Percentiles rank a stretch among this genome's conserved stretches.
Evolutionary conservation across 2,329 filamentous ascomycete genomes (phyloP).

Genomic region (Alternaria incomplexa): DNA sequence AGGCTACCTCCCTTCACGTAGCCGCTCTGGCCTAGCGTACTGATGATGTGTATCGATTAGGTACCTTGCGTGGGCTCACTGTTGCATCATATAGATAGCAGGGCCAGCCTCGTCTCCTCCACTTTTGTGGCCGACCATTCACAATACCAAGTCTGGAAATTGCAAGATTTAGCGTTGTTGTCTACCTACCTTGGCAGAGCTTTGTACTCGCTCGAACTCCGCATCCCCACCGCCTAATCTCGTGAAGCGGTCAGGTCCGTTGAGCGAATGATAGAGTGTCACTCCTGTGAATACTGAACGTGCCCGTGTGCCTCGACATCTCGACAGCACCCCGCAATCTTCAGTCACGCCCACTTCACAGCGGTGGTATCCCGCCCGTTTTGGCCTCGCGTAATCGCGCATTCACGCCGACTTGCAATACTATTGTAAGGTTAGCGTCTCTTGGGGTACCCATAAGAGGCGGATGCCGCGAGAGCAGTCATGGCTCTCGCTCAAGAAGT

Average conservation of each 20-base stretch:
- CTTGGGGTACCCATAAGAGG: conserved; percentile 8
- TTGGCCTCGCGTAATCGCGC: background rate
- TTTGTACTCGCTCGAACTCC: conserved; percentile 8
- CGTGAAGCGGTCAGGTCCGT: conserved; percentile 32
- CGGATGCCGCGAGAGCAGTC: conserved; percentile 1
- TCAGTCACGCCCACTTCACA: conserved; percentile 26
- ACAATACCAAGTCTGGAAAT: conserved; percentile 6
- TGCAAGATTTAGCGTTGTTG: conserved; percentile 8
- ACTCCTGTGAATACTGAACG: conserved; percentile 25
- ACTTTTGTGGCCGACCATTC: conserved; percentile 18
- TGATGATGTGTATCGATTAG: conserved; percentile 25
- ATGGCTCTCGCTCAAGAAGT: conserved; percentile 24
- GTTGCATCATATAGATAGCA: conserved; percentile 31
- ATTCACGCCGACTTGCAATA: conserved; percentile 16
- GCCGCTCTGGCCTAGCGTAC: conserved; percentile 19
- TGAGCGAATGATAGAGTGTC: conserved; percentile 24
- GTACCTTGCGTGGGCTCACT: conserved; percentile 15
- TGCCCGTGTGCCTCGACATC: conserved; percentile 10
- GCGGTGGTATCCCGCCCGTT: background rate
- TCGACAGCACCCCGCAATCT: conserved; percentile 13
- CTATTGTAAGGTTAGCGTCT: conserved; percentile 13
- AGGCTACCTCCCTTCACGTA: conserved; percentile 16
- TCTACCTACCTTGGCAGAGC: background rate
- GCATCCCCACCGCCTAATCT: conserved; percentile 23
- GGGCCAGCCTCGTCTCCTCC: conserved; percentile 15